A percentile compares a stretch with the other conserved stretches of the same genome.
These are phyloP conservation scores for Boletus pseudopeckii DNA, from an alignment of 768 basidiomycete genomes.

Conservation along the genomic window DNA sequence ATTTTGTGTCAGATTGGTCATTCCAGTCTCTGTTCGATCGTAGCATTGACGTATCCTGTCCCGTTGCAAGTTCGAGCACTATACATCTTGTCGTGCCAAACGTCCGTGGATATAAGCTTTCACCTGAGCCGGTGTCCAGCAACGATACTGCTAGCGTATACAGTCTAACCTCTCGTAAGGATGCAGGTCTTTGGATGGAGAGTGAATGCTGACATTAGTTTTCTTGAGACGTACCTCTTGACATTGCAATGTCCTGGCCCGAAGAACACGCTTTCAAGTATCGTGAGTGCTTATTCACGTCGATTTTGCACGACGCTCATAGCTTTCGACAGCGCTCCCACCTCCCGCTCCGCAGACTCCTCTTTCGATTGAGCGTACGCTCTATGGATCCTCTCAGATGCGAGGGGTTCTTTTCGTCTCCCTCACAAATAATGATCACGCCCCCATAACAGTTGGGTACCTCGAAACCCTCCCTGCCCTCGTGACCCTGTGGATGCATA, in stretches of 20 bases:
- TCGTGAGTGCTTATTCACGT: conserved; percentile 40
- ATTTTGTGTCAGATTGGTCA: conserved; percentile 60
- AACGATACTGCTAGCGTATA: conserved; percentile 42
- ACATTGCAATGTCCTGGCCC: conserved; percentile 57
- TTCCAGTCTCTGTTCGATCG: conserved; percentile 66
- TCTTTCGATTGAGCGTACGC: conserved; percentile 62
- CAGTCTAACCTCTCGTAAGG: conserved; percentile 45
- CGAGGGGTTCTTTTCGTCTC: conserved; percentile 67
- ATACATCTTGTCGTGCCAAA: conserved; percentile 49
- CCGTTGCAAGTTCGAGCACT: conserved; percentile 60
- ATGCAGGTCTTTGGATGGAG: neutral
- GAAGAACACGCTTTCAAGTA: conserved; percentile 50
- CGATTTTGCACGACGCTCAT: neutral
- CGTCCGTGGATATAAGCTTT: conserved; percentile 41
- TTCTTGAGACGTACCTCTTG: conserved; percentile 37
- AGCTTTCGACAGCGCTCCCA: conserved; percentile 34
- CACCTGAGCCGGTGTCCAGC: conserved; percentile 47
- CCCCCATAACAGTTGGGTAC: conserved; percentile 52
- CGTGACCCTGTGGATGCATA: conserved; percentile 84
- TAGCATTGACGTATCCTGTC: conserved; percentile 59
- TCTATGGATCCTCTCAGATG: conserved; percentile 74
- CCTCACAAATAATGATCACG: conserved; percentile 54
- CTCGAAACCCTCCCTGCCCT: conserved; percentile 95
- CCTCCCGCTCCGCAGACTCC: conserved; percentile 40
- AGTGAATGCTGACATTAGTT: neutral